Conservation (phyloP, 768 basidiomycete species). For the Phlegmacium glaucopus region DNA sequence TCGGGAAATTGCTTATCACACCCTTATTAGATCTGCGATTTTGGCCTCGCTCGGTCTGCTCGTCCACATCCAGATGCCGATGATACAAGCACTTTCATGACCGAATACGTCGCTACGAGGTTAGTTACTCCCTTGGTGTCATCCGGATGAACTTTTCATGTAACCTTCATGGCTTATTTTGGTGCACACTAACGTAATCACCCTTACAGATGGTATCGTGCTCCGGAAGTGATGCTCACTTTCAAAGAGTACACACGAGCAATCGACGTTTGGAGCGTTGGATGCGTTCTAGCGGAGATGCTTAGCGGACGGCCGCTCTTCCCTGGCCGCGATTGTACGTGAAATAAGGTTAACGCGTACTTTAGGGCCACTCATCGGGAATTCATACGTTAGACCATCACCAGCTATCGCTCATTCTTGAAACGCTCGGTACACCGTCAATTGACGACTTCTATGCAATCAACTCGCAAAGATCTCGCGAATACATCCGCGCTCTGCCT, state of each 20-base stretch:
- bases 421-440: constrained; percentile 87
- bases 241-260: constrained; percentile 94
- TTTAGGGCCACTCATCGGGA: constrained; percentile 3
- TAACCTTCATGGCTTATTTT: too few species aligned
- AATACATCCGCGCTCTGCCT: constrained; percentile 86
- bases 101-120: constrained; percentile 95
- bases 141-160: background rate
- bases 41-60: constrained; percentile 81
- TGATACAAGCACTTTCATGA: constrained; percentile 80
- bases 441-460: constrained; percentile 96
- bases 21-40: constrained; percentile 68
- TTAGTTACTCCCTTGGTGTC: constrained; percentile 23
- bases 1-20: background rate
- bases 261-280: constrained; percentile 86
- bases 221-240: constrained; percentile 97
- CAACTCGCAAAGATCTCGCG: constrained; percentile 70
- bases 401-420: constrained; percentile 89
- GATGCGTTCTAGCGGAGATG: constrained; percentile 90
- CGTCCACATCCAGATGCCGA: constrained; percentile 72
- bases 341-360: constrained; percentile 1
- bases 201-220: constrained; percentile 89
- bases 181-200: too few species aligned
- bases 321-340: constrained; percentile 89
- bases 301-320: constrained; percentile 88
- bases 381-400: constrained; percentile 66